Conservation (phyloP, 805 yeast species). For the Ogataea nitratoaversa region DNA sequence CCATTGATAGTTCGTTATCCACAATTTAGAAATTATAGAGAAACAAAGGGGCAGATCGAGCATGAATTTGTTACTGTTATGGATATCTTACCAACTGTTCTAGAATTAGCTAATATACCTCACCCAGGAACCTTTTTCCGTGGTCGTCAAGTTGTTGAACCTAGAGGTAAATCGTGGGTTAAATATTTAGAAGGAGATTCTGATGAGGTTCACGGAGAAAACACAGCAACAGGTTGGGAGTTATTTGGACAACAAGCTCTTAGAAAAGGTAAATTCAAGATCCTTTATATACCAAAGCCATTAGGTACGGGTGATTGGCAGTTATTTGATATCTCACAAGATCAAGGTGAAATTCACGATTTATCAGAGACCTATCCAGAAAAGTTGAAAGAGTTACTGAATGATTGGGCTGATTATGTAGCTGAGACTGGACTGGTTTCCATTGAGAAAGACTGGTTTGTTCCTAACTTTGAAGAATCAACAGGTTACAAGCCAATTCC, state of each 20-base stretch:
- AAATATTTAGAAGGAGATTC: constrained; percentile 30
- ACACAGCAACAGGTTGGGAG: constrained; percentile 53
- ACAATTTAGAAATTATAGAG: constrained; percentile 15
- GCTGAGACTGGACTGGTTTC: not conserved
- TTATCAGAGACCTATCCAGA: not conserved
- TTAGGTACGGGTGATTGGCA: not conserved
- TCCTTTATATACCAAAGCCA: not conserved
- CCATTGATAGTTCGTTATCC: constrained; percentile 50
- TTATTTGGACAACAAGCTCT: constrained; percentile 54
- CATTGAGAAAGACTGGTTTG: no score
- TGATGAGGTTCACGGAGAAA: constrained; percentile 35
- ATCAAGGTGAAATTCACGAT: not conserved
- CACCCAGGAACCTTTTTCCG: constrained; percentile 40
- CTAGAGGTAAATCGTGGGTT: constrained; percentile 45
- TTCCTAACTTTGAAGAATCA: no score
- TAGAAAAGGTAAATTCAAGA: constrained; percentile 36
- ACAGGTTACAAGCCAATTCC: no score
- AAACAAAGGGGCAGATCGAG: constrained; percentile 23
- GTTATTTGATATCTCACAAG: not conserved
- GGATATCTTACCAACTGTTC: constrained; percentile 55
- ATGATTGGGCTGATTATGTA: not conserved
- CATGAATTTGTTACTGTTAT: constrained; percentile 49
- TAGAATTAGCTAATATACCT: constrained; percentile 43
- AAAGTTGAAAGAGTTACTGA: not conserved
- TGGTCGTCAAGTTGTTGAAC: constrained; percentile 40